Evolutionary conservation across 805 yeast genomes (phyloP), one percentile per base, ranked within the genome.

Genomic region (Candida endomychidarum): DNA sequence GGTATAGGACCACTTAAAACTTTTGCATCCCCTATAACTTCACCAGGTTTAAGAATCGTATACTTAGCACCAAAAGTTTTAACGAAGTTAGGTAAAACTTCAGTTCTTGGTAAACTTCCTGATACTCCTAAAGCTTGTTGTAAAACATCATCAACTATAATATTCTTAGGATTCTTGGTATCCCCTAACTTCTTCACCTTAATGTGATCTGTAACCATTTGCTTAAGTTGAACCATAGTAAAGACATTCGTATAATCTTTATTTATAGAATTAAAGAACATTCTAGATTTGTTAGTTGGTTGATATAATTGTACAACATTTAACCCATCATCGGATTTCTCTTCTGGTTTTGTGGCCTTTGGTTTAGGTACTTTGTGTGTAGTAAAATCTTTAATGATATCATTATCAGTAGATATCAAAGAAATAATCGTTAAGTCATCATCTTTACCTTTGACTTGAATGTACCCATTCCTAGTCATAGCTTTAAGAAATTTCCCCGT

Each of bases 401-500:
- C 75, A 22, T 64, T 61, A 0, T 64, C 63, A 19, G 62, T 64
- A 11, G 72, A 74, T 21, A 80, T 77, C 0, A 76, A 50, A 6
- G 74, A 65, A 2, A 72, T 66, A 15, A 91, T 67, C 0, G 75
- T 72, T 19, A 89, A 64, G 52, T 86, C 95, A 43, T 90, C 96
- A 26, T 82, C 93, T 53, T 87, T 86, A 6, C 96, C 97, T 50
- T 89, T 87, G 18, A 82, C 58, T 41, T 79, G 80, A 16, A 93
- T 45, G 40, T 81, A 76, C 1, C 79, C 78, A 31, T 73, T 71
- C 57, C 88, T 91, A 49, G 86, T 96, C 81, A 90, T 87, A 5
- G 85, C 81, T 55, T 88, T 91, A 40, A 91, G 63, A 53, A 83
- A 88, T 58, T 89, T 90, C 10, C 89, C 75, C 3, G 91, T 79